Conservation (phyloP, 371 early-diverging fungal genomes). For the Mortierella sp. region DNA sequence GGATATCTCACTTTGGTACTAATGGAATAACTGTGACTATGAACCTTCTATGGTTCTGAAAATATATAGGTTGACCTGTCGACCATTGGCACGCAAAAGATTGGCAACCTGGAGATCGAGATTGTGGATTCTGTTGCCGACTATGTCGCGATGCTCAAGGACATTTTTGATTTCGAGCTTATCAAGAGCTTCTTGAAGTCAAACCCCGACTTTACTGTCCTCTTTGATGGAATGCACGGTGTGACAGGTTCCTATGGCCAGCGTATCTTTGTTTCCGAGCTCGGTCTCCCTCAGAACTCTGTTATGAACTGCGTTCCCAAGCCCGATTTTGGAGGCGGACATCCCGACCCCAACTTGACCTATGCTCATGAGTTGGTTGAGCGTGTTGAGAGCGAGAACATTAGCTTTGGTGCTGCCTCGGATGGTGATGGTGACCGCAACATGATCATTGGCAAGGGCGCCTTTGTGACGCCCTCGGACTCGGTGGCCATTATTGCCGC, state of each 20-base stretch:
- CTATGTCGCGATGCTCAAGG: constrained; percentile 88
- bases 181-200: constrained; percentile 81
- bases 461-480: constrained; percentile 97
- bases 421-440: constrained; percentile 96
- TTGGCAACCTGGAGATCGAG: constrained; percentile 78
- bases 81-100: constrained; percentile 65
- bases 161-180: constrained; percentile 89
- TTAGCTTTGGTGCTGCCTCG: constrained; percentile 94
- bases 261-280: constrained; percentile 88
- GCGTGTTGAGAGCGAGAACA: constrained; percentile 80
- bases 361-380: constrained; percentile 96
- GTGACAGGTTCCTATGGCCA: constrained; percentile 96
- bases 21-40: too few relatives aligned
- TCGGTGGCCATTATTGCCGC: constrained; percentile 97
- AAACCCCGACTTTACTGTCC: constrained; percentile 80
- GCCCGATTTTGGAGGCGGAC: constrained; percentile 94
- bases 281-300: constrained; percentile 83
- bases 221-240: constrained; percentile 97
- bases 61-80: constrained; percentile 79
- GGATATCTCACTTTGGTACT: too few relatives aligned
- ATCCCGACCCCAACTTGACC: constrained; percentile 98
- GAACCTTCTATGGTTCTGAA: not conserved
- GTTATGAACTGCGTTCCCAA: constrained; percentile 88
- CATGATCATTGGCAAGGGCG: constrained; percentile 94
- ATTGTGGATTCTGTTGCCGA: constrained; percentile 91